Base-by-base conservation (phyloP, 139 green algal species). In the Chlorella sp. region DNA sequence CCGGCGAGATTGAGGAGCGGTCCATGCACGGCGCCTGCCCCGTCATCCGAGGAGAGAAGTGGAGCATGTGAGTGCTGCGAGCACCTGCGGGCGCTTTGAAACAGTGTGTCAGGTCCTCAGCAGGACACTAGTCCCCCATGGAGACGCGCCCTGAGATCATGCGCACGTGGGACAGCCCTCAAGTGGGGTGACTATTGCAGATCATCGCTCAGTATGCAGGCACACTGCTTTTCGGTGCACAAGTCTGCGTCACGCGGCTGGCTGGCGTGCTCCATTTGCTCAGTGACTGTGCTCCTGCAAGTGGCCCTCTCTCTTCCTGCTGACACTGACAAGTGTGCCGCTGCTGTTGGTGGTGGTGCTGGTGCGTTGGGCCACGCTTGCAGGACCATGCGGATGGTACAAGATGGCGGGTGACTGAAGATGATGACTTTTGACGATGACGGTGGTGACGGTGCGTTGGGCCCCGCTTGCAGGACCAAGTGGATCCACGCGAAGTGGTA, bases 11-110 rank as follows among this genome's bases (percentile, higher is more conserved):
- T 59, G 80, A 86, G 67, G 69, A 81, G 68, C 72, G 75, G 31
- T 85, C 77, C 32, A 81, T 90, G 82, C 88, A 92, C 70, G 84
- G 74, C 31, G 86, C 84, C 30, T 93, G 88, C 81, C 88, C 88
- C 10, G 86, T 91, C 20, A 71, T 91, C 36, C 76, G 70, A n/a
- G 86, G 86, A 6, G 60, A 70, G 26, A 91, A 91, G 75, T 89
- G 78, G 78, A 70, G 36, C 26, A 82, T 82, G 34, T 71, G 24
- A 51, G 65, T 61, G 65, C 2, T 5, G 63, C 2, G 26, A 10
- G 26, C 49, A 26, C 14, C 10, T 26, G 49, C 14, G 10, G 10
- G 49, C 49, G 14, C 49, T 26, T 59, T 59, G 14, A 59, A 26
- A 17, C 49, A 59, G 17, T 27, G 20, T 30, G 26, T 30, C 59